Evolutionary conservation across 2,329 filamentous ascomycete genomes (phyloP).

Genomic region (Tolypocladium capitatum): DNA sequence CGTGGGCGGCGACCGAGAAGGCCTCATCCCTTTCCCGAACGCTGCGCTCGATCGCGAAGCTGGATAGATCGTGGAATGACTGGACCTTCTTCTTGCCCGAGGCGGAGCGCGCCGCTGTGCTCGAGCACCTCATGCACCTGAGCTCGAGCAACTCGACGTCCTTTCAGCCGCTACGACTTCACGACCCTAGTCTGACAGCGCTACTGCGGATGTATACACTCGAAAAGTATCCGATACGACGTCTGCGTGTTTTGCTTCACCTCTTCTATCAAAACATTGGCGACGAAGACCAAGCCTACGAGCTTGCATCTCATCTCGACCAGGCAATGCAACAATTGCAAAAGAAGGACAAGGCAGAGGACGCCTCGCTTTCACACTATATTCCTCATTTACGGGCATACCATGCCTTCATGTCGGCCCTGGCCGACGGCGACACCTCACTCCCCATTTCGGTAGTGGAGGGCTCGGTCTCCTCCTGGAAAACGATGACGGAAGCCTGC

Average conservation of each 20-base stretch:
- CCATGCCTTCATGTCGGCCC: slow-evolving; percentile 28
- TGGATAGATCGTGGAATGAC: slow-evolving; percentile 42
- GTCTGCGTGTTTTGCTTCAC: slow-evolving; percentile 36
- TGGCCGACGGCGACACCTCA: slow-evolving; percentile 23
- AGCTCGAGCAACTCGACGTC: slow-evolving; percentile 23
- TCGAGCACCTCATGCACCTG: slow-evolving; percentile 47
- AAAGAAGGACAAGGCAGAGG: slow-evolving; percentile 27
- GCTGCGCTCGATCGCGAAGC: slow-evolving; percentile 44
- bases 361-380: slow-evolving; percentile 29
- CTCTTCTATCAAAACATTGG: slow-evolving; percentile 37
- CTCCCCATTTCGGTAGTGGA: slow-evolving; percentile 19
- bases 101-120: slow-evolving; percentile 38
- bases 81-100: slow-evolving; percentile 41
- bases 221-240: slow-evolving; percentile 37
- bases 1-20: slow-evolving; percentile 40
- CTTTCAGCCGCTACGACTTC: slow-evolving; percentile 23
- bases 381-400: slow-evolving; percentile 35
- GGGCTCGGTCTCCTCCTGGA: slow-evolving; percentile 31
- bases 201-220: slow-evolving; percentile 36
- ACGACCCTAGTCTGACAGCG: slow-evolving; percentile 31
- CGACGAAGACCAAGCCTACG: slow-evolving; percentile 22
- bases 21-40: slow-evolving; percentile 43
- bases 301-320: slow-evolving; percentile 26
- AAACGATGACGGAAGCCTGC: slow-evolving; percentile 23
- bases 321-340: slow-evolving; percentile 22